Percentiles rank a stretch among this genome's conserved stretches.
phyloP scores from a whole-genome alignment of 2,329 filamentous ascomycete genomes.

The Piedraia hortae region DNA sequence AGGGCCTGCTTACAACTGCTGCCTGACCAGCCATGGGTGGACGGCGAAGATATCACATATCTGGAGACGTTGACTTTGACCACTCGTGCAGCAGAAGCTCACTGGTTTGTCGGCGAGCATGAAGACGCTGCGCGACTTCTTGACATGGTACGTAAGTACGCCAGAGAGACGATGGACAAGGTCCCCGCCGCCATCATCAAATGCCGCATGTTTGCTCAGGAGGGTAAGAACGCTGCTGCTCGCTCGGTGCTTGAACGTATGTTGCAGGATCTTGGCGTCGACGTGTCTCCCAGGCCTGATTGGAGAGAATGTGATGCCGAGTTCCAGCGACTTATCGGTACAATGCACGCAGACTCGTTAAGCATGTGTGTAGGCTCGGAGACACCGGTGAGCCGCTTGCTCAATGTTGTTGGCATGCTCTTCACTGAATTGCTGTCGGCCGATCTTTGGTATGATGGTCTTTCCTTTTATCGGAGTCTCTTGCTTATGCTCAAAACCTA shows the following conservation, averaged over 20 bases:
- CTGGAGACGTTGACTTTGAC: slow-evolving; percentile 62
- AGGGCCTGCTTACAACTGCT: slow-evolving; percentile 49
- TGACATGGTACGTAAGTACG: slow-evolving; percentile 38
- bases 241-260: slow-evolving; percentile 44
- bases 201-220: slow-evolving; percentile 49
- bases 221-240: slow-evolving; percentile 41
- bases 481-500: slow-evolving; percentile 40
- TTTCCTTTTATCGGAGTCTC: slow-evolving; percentile 45
- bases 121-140: slow-evolving; percentile 41
- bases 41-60: slow-evolving; percentile 48
- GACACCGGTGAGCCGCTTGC: slow-evolving; percentile 20
- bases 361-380: background rate
- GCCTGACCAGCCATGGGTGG: slow-evolving; percentile 52
- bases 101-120: slow-evolving; percentile 49
- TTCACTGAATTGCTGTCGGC: slow-evolving; percentile 33
- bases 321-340: slow-evolving; percentile 25
- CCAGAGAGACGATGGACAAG: slow-evolving; percentile 48
- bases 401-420: slow-evolving; percentile 40
- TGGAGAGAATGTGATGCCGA: slow-evolving; percentile 53
- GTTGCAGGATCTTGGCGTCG: slow-evolving; percentile 38
- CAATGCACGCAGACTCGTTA: slow-evolving; percentile 3
- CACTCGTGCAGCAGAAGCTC: slow-evolving; percentile 56
- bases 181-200: slow-evolving; percentile 62
- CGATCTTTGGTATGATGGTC: slow-evolving; percentile 43
- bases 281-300: slow-evolving; percentile 32